phyloP scores from a whole-genome alignment of 2,329 filamentous ascomycete genomes.

The Diaporthe longicolla region DNA sequence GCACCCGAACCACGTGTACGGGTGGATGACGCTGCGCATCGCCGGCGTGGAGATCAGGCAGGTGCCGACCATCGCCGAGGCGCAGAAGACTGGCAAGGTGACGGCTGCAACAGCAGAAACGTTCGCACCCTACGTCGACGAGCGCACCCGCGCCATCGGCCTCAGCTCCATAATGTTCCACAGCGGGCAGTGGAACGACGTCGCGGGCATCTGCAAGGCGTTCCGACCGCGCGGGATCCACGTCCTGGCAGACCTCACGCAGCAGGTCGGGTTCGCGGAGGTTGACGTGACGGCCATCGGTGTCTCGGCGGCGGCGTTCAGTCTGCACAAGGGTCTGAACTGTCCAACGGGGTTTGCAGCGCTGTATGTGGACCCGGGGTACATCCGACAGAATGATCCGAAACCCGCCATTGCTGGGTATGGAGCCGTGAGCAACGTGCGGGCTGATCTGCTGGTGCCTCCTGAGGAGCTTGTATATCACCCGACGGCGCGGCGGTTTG shows the following conservation, averaged over 20 bases:
- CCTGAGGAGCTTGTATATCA: slow-evolving; percentile 45
- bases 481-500: slow-evolving; percentile 48
- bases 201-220: slow-evolving; percentile 47
- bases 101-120: slow-evolving; percentile 45
- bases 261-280: slow-evolving; percentile 51
- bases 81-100: slow-evolving; percentile 20
- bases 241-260: slow-evolving; percentile 51
- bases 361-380: slow-evolving; percentile 48
- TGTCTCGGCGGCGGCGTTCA: slow-evolving; percentile 51
- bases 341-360: slow-evolving; percentile 51
- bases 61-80: slow-evolving; percentile 44
- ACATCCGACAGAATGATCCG: slow-evolving; percentile 44
- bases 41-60: slow-evolving; percentile 50
- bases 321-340: slow-evolving; percentile 52
- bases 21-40: slow-evolving; percentile 48
- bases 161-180: slow-evolving; percentile 53
- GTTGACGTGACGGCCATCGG: slow-evolving; percentile 48
- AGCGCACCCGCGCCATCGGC: slow-evolving; percentile 50
- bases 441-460: slow-evolving; percentile 44
- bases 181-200: slow-evolving; percentile 51
- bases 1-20: slow-evolving; percentile 52
- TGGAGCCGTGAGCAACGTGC: slow-evolving; percentile 45
- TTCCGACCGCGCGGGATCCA: slow-evolving; percentile 50
- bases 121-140: slow-evolving; percentile 50
- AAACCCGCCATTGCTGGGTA: slow-evolving; percentile 49